phyloP scores from a whole-genome alignment of 2,329 filamentous ascomycete genomes.

The Onygenales sp. region DNA sequence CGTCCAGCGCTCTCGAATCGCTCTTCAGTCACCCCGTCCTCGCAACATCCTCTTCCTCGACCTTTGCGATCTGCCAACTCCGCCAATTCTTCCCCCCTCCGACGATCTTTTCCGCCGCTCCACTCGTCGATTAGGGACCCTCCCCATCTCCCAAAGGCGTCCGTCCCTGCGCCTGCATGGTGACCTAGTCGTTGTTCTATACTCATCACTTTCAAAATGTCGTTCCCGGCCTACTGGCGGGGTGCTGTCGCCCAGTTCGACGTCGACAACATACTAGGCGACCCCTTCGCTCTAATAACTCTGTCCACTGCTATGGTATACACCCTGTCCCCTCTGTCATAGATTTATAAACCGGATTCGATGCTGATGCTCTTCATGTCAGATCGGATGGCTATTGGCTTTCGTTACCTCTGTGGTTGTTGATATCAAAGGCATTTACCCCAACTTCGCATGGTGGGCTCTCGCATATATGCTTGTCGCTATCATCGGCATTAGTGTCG shows the following conservation, averaged over 20 bases:
- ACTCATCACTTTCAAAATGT: constrained; percentile 16
- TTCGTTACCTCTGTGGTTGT: constrained; percentile 80
- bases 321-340: neutral
- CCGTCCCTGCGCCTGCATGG: constrained; percentile 13
- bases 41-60: too few relatives aligned
- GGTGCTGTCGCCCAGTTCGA: constrained; percentile 52
- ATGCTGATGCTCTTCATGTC: constrained; percentile 8
- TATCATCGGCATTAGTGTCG: constrained; percentile 69
- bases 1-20: too few relatives aligned
- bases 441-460: constrained; percentile 88
- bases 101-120: neutral
- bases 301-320: constrained; percentile 84
- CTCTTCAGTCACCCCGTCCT: too few relatives aligned
- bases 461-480: constrained; percentile 76
- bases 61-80: too few relatives aligned
- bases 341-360: neutral
- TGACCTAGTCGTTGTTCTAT: constrained; percentile 13
- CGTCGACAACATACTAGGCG: constrained; percentile 83
- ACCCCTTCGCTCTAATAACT: constrained; percentile 91
- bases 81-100: too few relatives aligned
- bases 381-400: constrained; percentile 93
- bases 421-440: constrained; percentile 50
- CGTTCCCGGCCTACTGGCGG: constrained; percentile 18
- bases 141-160: neutral
- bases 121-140: neutral